These are phyloP conservation scores for Vanilla planifolia DNA, from an alignment of 106 monocot species.

Conservation along the genomic window DNA sequence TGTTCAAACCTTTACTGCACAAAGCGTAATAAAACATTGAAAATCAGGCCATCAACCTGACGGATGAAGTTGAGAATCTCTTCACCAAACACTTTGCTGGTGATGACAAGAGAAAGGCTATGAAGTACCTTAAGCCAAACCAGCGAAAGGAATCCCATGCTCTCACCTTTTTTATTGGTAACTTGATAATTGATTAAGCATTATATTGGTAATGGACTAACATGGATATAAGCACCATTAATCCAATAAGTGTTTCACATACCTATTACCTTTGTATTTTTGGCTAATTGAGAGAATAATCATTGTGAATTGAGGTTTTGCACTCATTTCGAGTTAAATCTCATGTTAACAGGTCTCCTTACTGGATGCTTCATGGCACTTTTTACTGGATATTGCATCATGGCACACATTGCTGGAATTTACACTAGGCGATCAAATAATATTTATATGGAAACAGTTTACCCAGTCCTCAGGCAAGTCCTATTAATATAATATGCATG, in stretches of 20 bases:
- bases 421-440: constrained; percentile 52
- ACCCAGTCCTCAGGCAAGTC: constrained; percentile 79
- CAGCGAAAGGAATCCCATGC: constrained; percentile 71
- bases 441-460: constrained; percentile 92
- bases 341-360: constrained; percentile 56
- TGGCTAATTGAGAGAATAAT: too few species aligned
- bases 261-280: too few species aligned
- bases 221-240: too few species aligned
- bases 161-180: constrained; percentile 93
- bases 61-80: constrained; percentile 82
- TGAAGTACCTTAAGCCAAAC: constrained; percentile 87
- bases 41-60: constrained; percentile 57
- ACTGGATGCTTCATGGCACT: constrained; percentile 82
- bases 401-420: constrained; percentile 90
- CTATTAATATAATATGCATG: not conserved
- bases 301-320: too few species aligned
- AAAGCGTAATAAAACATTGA: not conserved
- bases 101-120: constrained; percentile 67
- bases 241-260: too few species aligned
- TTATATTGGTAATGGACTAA: too few species aligned
- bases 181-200: not conserved
- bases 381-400: constrained; percentile 81
- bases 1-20: not conserved
- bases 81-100: constrained; percentile 75
- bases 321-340: too few species aligned